These are phyloP conservation scores for Trametes gibbosa DNA, from an alignment of 768 basidiomycete species.

Conservation along the genomic window DNA sequence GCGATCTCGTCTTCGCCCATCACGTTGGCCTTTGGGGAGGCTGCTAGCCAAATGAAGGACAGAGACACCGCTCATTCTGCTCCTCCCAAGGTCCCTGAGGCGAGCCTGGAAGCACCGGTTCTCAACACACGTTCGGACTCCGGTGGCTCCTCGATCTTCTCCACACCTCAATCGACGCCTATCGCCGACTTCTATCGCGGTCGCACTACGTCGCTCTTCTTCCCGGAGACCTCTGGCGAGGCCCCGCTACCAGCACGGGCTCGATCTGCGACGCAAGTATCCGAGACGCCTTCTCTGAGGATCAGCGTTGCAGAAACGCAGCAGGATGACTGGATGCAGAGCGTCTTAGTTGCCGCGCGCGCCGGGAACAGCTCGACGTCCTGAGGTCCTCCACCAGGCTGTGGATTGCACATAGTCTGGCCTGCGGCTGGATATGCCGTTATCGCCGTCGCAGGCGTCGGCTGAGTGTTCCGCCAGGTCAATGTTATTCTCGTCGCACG, in stretches of 20 bases:
- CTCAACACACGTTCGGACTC: conserved; percentile 19
- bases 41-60: background rate
- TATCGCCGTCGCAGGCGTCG: background rate
- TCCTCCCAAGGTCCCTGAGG: background rate
- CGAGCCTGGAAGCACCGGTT: background rate
- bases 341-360: conserved; percentile 61
- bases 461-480: background rate
- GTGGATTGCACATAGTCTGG: conserved; percentile 6
- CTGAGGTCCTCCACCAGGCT: background rate
- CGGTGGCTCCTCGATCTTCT: conserved; percentile 26
- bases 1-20: conserved; percentile 30
- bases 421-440: conserved; percentile 17
- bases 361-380: conserved; percentile 2
- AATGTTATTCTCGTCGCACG: background rate
- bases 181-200: conserved; percentile 29
- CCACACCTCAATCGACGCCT: conserved; percentile 27
- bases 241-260: conserved; percentile 1
- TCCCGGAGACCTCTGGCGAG: conserved; percentile 9
- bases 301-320: conserved; percentile 39
- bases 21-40: conserved; percentile 20
- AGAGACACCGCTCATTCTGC: conserved; percentile 10
- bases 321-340: conserved; percentile 70
- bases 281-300: conserved; percentile 46
- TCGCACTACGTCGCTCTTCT: conserved; percentile 18
- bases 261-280: conserved; percentile 30